A percentile compares a stretch with the other conserved stretches of the same genome.
These are phyloP conservation scores for Strobilomyces dryophilus DNA, from an alignment of 768 basidiomycete genomes.

Conservation along the genomic window DNA sequence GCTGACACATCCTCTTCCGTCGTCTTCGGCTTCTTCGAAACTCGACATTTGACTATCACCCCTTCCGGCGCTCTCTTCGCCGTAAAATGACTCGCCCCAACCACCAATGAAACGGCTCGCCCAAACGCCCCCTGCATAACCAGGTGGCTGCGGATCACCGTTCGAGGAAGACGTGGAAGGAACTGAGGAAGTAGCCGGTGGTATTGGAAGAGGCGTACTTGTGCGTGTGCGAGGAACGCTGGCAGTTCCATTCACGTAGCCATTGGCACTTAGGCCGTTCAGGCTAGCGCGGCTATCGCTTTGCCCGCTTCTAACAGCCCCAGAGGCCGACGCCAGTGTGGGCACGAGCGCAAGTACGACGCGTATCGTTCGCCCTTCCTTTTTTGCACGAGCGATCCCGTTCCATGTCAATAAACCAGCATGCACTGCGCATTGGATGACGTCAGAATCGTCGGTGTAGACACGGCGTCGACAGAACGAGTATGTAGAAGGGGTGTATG, in stretches of 20 bases:
- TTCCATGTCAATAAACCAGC: conserved; percentile 50
- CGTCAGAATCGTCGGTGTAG: conserved; percentile 76
- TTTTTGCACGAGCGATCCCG: conserved; percentile 34
- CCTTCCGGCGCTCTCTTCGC: conserved; percentile 28
- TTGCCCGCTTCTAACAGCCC: conserved; percentile 33
- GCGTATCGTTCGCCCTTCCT: conserved; percentile 36
- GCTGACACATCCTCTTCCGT: conserved; percentile 59
- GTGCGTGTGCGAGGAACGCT: conserved; percentile 30
- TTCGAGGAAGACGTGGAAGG: conserved; percentile 27
- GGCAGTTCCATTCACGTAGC: conserved; percentile 29
- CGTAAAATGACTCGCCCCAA: conserved; percentile 34
- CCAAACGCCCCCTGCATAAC: conserved; percentile 31
- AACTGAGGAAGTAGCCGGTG: conserved; percentile 18
- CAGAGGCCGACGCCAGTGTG: conserved; percentile 40
- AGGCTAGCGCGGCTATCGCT: conserved; percentile 16
- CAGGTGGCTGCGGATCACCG: conserved; percentile 18
- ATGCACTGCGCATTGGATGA: conserved; percentile 67
- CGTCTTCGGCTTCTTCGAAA: conserved; percentile 44
- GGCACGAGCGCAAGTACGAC: conserved; percentile 40
- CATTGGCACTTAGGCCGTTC: conserved; percentile 17
- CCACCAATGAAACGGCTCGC: conserved; percentile 41
- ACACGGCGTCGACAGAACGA: conserved; percentile 44
- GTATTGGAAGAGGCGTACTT: conserved; percentile 23
- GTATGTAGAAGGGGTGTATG: conserved; percentile 21
- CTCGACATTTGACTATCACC: conserved; percentile 23